Percentiles rank a stretch among this genome's conserved stretches.
Conservation (phyloP, 495 filamentous ascomycete species). For the Cladorrhinum samala region DNA sequence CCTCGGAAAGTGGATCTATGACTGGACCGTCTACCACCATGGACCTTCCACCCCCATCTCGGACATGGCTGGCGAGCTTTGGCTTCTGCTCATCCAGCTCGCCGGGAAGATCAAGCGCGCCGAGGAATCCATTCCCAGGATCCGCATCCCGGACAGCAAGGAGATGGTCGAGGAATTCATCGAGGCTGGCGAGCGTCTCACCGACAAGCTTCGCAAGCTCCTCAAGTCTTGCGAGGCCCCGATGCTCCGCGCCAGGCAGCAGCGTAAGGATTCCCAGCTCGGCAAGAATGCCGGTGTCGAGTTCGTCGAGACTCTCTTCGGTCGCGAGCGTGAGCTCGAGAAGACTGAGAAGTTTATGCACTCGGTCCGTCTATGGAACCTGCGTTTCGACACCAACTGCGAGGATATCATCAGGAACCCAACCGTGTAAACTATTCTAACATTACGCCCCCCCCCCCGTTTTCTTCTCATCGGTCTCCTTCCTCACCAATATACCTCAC, state of each 20-base stretch:
- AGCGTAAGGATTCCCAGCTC: slow-evolving; percentile 63
- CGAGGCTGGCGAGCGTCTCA: slow-evolving; percentile 82
- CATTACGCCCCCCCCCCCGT: no score
- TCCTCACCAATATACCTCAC: slow-evolving; percentile 6
- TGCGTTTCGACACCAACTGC: slow-evolving; percentile 95
- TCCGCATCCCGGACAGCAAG: slow-evolving; percentile 62
- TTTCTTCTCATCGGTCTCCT: slow-evolving; percentile 4
- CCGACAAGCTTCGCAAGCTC: slow-evolving; percentile 76
- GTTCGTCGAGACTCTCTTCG: slow-evolving; percentile 96
- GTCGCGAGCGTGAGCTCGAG: slow-evolving; percentile 83
- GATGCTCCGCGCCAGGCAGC: slow-evolving; percentile 61
- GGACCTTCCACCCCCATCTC: slow-evolving; percentile 80
- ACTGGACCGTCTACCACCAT: slow-evolving; percentile 96
- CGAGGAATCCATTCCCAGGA: slow-evolving; percentile 70
- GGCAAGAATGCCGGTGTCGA: slow-evolving; percentile 91
- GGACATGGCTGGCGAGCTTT: slow-evolving; percentile 89
- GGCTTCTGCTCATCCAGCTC: slow-evolving; percentile 93
- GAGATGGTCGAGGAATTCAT: slow-evolving; percentile 90
- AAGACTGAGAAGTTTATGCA: slow-evolving; percentile 95
- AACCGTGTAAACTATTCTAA: slow-evolving; percentile 36
- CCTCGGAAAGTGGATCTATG: slow-evolving; percentile 98
- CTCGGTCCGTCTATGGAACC: slow-evolving; percentile 84
- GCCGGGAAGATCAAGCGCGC: slow-evolving; percentile 92
- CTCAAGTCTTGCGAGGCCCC: slow-evolving; percentile 87
- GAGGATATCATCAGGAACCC: slow-evolving; percentile 75